Percentiles rank a stretch among this genome's conserved stretches.
These are phyloP conservation scores for Oryza officinalis DNA, from an alignment of 176 grass and related monocot genomes.

Conservation along the genomic window DNA sequence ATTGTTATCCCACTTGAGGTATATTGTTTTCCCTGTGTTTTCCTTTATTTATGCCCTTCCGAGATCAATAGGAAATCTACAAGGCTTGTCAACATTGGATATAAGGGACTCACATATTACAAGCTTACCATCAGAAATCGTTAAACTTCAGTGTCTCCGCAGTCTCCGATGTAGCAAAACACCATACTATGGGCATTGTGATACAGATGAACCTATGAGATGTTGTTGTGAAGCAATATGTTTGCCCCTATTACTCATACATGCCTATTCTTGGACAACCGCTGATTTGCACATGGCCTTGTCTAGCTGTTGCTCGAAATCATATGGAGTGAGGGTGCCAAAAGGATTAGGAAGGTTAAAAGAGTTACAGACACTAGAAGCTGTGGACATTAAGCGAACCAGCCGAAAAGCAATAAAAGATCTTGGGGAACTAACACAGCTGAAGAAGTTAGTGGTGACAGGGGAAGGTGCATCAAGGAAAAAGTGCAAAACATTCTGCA, in stretches of 20 bases:
- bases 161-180: no score
- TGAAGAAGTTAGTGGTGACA: background rate
- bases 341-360: conserved; percentile 20
- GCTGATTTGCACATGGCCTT: background rate
- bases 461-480: background rate
- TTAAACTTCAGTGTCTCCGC: background rate
- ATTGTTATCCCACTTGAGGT: conserved; percentile 20
- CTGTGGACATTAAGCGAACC: background rate
- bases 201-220: no score
- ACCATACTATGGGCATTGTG: no score
- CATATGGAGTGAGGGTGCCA: background rate
- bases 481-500: background rate
- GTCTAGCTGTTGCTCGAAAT: background rate
- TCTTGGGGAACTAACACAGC: conserved; percentile 8
- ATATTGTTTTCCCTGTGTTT: background rate
- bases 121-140: background rate
- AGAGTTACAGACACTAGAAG: conserved; percentile 7
- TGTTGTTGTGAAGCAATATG: no score
- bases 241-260: no score
- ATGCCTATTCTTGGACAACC: no score
- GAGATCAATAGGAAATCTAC: background rate
- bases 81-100: background rate
- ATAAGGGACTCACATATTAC: rapidly evolving
- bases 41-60: background rate
- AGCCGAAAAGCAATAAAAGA: conserved; percentile 11